Base-by-base conservation (phyloP, 768 basidiomycete genomes). In the Rubroboletus satanas region DNA sequence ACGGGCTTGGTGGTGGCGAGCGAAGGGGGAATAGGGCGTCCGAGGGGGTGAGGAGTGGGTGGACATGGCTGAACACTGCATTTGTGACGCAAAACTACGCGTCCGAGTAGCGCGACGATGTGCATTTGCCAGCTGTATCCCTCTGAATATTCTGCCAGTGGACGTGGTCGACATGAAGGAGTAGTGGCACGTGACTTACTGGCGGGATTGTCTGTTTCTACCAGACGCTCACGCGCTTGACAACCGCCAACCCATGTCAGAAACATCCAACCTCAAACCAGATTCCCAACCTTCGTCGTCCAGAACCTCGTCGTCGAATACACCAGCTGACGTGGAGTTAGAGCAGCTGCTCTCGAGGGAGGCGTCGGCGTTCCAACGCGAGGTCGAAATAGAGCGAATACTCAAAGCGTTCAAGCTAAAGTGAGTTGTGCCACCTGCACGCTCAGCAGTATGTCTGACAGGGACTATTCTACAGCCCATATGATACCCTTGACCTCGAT, bases 361-460 rank as follows among this genome's bases (percentile, higher is more conserved):
- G 65, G 89, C 90, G 1, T 86, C 86, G 14, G 90, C 89, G 5
- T 88, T 93, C 67, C 88, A 92, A 63, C 81, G 92, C 29, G 92
- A 93, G 71, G 74, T 91, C 26, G 91, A 93, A 68, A 90, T 93
- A 12, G 92, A 96, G 54, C 84, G 97, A 26, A 93, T 99, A 59
- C 75, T 98, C 46, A 88, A 85, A 63, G 87, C 95, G 0, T 98
- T 99, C 82, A 98, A 93, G 71, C 80, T 98, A 63, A 99, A 98
- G 94, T 96, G 55, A 61, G 84, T 73, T 15, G 10, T 51, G 10
- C 10, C 18, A 32, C 37, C 41, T 15, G 5, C 39, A 5, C n/a
- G 7, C 39, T 21, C 14, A 7, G 36, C 12, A 9, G 9, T 9
- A 45, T 29, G 29, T 39, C 54, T 56, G 37, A 66, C 35, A 26